These are phyloP conservation scores for Kwoniella shandongensis DNA, from an alignment of 768 basidiomycete genomes.

Conservation along the genomic window DNA sequence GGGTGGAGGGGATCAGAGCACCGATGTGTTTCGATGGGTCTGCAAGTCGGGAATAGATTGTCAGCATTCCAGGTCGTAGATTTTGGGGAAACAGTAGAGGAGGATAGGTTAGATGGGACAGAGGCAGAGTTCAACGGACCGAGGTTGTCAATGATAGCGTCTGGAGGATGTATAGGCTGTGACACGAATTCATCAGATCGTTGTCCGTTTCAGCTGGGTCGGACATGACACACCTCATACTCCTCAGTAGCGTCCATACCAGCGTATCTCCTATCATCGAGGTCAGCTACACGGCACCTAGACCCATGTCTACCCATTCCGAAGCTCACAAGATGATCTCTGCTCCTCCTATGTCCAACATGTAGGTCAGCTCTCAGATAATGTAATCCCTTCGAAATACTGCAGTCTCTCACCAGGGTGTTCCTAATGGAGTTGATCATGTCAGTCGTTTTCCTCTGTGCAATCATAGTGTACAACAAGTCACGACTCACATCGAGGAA, in stretches of 20 bases:
- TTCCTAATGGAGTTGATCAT: constrained; percentile 26
- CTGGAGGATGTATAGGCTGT: constrained; percentile 80
- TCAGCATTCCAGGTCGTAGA: background rate
- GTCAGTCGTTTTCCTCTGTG: background rate
- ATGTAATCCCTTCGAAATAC: too few species aligned
- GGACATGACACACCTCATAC: constrained; percentile 34
- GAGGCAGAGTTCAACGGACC: constrained; percentile 13
- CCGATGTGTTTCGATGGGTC: constrained; percentile 46
- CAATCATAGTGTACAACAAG: too few species aligned
- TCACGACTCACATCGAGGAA: constrained; percentile 50
- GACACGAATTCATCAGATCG: background rate
- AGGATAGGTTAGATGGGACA: constrained; percentile 6
- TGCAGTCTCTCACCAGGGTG: constrained; percentile 42
- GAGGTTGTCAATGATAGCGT: constrained; percentile 63
- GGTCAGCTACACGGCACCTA: background rate
- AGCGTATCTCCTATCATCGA: constrained; percentile 61
- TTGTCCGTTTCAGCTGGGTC: background rate
- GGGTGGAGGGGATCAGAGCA: constrained; percentile 32
- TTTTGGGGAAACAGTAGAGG: constrained; percentile 62
- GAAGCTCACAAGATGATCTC: constrained; percentile 66
- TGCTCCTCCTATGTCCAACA: constrained; percentile 79
- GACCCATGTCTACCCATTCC: too few species aligned
- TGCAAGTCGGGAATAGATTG: background rate
- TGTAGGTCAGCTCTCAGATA: constrained; percentile 41
- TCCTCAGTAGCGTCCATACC: constrained; percentile 77